Evolutionary conservation across 2,329 filamentous ascomycete species (phyloP), one percentile per base, ranked within the genome.

Genomic region (Diaporthe humulicola): DNA sequence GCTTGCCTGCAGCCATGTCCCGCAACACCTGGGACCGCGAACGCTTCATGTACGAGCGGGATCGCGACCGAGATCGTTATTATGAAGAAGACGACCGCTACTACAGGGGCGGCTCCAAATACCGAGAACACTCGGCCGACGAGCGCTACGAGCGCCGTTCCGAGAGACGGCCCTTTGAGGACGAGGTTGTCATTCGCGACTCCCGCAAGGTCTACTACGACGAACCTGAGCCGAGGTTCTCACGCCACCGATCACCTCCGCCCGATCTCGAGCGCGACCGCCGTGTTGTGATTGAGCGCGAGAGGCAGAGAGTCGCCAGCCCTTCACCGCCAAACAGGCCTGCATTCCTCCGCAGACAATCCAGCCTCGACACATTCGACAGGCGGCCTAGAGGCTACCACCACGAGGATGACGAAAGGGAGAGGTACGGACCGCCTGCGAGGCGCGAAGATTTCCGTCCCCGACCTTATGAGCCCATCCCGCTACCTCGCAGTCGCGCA

Each of bases 311-410:
- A 69, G 76, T 79, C 58, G 85, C 88, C 38, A 84, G 82, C 56
- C 83, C 88, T 6, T 88, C 90, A 14, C 89, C 88, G 3, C 84
- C 87, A 71, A 86, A 87, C 61, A 89, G 93, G 60, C 95, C 95
- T 2, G 87, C 88, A 40, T 88, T 96, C 77, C 81, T 97, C 69
- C 91, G 96, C 74, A 91, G 96, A 57, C 95, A 98, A 82, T 98
- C 95, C 19, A 98, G 95, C 70, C 88, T 98, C 52, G 96, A 98
- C 82, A 98, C 94, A 0, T 98, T 95, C 81, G 96, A 98, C 83
- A 92, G 95, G 66, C 91, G 91, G 38, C 93, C 94, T 1, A 84
- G 84, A 12, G 81, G 82, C 67, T 86, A 88, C 78, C 87, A 87
- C 71, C 88, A 93, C 50, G 85, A 81, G 72, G 83, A 88, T 28